These are phyloP conservation scores for Kodamaea kakaduensis DNA, from an alignment of 805 yeast species.

Conservation along the genomic window DNA sequence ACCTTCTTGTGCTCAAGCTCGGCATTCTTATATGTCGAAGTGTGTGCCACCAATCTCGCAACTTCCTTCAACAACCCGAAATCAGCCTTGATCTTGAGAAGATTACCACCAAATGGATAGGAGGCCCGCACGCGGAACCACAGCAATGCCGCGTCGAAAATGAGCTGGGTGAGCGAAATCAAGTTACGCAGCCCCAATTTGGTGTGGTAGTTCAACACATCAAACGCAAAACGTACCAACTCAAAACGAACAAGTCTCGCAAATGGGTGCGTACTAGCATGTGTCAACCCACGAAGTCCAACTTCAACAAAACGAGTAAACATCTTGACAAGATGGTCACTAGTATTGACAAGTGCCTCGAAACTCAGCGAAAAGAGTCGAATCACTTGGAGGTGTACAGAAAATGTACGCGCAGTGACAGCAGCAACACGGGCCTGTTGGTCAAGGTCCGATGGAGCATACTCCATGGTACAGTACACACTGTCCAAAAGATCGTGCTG, in stretches of 20 bases:
- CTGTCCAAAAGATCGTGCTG: constrained; percentile 53
- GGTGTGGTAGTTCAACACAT: constrained; percentile 54
- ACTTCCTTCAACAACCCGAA: constrained; percentile 54
- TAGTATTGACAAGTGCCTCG: constrained; percentile 71
- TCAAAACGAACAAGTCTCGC: constrained; percentile 75
- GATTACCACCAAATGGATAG: constrained; percentile 85
- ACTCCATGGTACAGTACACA: constrained; percentile 76
- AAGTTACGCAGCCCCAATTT: constrained; percentile 47
- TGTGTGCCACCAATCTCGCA: constrained; percentile 26
- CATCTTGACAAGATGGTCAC: constrained; percentile 63
- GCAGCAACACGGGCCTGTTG: constrained; percentile 51
- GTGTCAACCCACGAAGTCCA: constrained; percentile 48
- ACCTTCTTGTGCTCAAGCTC: constrained; percentile 46
- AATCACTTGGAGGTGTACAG: constrained; percentile 69
- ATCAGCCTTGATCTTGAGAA: constrained; percentile 67
- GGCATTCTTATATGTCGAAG: constrained; percentile 20
- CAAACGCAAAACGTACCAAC: constrained; percentile 62
- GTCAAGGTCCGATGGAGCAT: constrained; percentile 74
- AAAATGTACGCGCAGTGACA: constrained; percentile 44
- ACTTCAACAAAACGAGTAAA: constrained; percentile 58
- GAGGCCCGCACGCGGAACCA: constrained; percentile 68
- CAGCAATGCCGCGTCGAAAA: constrained; percentile 64
- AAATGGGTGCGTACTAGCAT: constrained; percentile 79
- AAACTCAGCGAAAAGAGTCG: constrained; percentile 69
- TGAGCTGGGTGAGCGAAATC: constrained; percentile 42